Percentiles rank a stretch among this genome's conserved stretches.
phyloP scores from a whole-genome alignment of 2,329 filamentous ascomycete species.

The Claviceps maximensis region DNA sequence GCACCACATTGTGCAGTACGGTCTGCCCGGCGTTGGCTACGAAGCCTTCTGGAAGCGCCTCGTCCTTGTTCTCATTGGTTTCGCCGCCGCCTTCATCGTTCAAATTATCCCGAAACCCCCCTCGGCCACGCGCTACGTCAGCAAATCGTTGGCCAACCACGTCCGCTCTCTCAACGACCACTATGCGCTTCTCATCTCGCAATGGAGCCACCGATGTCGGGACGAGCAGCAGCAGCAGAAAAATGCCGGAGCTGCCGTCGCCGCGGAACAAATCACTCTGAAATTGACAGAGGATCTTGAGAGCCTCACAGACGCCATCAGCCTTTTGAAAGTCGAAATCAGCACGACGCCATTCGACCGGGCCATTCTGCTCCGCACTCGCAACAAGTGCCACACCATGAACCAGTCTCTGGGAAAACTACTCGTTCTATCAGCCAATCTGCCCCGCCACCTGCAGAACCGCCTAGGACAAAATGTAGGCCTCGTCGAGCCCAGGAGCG shows the following conservation, averaged over 20 bases:
- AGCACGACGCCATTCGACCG: constrained; percentile 19
- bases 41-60: constrained; percentile 34
- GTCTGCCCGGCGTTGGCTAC: constrained; percentile 33
- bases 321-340: constrained; percentile 17
- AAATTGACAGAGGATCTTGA: constrained; percentile 17
- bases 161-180: constrained; percentile 31
- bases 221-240: constrained; percentile 4
- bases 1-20: constrained; percentile 28
- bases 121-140: constrained; percentile 30
- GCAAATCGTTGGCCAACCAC: constrained; percentile 29
- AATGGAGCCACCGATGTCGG: constrained; percentile 24
- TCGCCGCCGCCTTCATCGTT: constrained; percentile 28
- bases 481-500: constrained; percentile 27
- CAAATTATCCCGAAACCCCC: constrained; percentile 34
- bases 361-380: constrained; percentile 16
- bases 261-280: constrained; percentile 17
- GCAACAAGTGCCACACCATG: constrained; percentile 18
- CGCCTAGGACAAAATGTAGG: constrained; percentile 25
- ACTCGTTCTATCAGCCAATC: constrained; percentile 18
- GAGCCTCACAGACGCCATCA: constrained; percentile 14
- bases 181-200: constrained; percentile 33
- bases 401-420: constrained; percentile 21
- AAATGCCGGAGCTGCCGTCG: constrained; percentile 16
- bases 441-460: constrained; percentile 27
- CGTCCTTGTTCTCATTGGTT: constrained; percentile 30